Evolutionary conservation across 345 rosid species (phyloP).

Genomic region (Citrus australasica): DNA sequence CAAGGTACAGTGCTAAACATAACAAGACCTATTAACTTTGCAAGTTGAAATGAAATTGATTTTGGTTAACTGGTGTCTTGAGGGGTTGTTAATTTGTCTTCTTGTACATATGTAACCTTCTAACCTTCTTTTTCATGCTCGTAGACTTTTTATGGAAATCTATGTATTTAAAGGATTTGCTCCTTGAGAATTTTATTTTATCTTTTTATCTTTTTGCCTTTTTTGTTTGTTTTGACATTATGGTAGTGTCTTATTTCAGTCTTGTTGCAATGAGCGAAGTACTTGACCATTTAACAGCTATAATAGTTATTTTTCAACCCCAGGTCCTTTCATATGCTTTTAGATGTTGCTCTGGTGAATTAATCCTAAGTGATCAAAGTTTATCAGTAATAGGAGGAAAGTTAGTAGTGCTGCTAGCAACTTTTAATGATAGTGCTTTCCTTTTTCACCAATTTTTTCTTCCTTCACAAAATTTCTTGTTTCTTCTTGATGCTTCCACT

Average conservation of each 20-base stretch:
- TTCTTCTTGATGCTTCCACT: neutral
- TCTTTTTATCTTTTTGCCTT: neutral
- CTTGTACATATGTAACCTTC: neutral
- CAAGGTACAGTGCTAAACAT: constrained; percentile 43
- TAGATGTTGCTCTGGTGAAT: neutral
- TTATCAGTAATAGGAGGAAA: neutral
- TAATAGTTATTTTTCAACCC: neutral
- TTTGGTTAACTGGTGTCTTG: neutral
- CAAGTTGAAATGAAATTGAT: neutral
- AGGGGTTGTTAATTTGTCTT: neutral
- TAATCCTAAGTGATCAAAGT: neutral
- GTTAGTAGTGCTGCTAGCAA: neutral
- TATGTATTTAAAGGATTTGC: neutral
- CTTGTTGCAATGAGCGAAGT: neutral
- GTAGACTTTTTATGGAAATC: neutral
- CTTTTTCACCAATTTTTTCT: neutral
- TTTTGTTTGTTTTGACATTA: neutral
- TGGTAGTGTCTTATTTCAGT: neutral
- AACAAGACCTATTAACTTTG: neutral
- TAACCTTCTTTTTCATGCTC: neutral
- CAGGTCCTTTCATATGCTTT: neutral
- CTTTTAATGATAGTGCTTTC: neutral
- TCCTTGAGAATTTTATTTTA: neutral
- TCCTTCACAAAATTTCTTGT: neutral
- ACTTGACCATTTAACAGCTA: neutral